Conservation (phyloP, 2,329 filamentous ascomycete genomes). For the Xylaria sp. region DNA sequence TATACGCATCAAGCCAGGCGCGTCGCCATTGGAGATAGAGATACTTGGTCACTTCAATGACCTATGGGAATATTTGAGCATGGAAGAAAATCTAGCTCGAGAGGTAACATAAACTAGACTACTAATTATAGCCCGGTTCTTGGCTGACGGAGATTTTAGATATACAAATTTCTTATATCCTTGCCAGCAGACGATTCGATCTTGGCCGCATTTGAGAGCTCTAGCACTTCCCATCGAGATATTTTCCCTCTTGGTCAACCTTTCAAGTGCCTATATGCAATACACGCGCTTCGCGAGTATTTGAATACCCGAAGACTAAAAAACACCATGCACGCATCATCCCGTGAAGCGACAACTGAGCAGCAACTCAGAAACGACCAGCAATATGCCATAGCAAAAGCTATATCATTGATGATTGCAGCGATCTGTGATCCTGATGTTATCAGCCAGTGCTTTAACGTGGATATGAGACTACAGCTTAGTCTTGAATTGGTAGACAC, state of each 20-base stretch:
- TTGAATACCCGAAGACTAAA: slow-evolving; percentile 56
- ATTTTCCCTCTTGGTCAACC: slow-evolving; percentile 76
- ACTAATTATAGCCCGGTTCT: not conserved
- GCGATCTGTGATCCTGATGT: slow-evolving; percentile 69
- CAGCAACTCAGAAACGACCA: slow-evolving; percentile 42
- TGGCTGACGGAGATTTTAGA: slow-evolving; percentile 53
- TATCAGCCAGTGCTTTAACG: slow-evolving; percentile 55
- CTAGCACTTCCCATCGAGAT: slow-evolving; percentile 62
- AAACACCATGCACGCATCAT: slow-evolving; percentile 42
- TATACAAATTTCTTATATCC: slow-evolving; percentile 75
- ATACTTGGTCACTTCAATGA: slow-evolving; percentile 85
- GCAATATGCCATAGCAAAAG: slow-evolving; percentile 54
- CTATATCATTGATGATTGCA: slow-evolving; percentile 65
- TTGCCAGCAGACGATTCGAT: slow-evolving; percentile 75
- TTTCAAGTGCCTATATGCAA: slow-evolving; percentile 78
- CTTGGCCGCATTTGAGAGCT: slow-evolving; percentile 66
- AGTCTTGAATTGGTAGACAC: slow-evolving; percentile 65
- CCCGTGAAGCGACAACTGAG: slow-evolving; percentile 38
- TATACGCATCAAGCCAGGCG: slow-evolving; percentile 59
- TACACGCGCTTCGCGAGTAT: slow-evolving; percentile 73
- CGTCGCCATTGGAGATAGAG: slow-evolving; percentile 76
- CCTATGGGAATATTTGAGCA: slow-evolving; percentile 81
- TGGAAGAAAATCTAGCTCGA: slow-evolving; percentile 74
- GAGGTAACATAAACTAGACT: slow-evolving; percentile 61
- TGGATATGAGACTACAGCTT: slow-evolving; percentile 60